These are phyloP conservation scores for Triticum timopheevii DNA, from an alignment of 176 grass and related monocot genomes.

Conservation along the genomic window DNA sequence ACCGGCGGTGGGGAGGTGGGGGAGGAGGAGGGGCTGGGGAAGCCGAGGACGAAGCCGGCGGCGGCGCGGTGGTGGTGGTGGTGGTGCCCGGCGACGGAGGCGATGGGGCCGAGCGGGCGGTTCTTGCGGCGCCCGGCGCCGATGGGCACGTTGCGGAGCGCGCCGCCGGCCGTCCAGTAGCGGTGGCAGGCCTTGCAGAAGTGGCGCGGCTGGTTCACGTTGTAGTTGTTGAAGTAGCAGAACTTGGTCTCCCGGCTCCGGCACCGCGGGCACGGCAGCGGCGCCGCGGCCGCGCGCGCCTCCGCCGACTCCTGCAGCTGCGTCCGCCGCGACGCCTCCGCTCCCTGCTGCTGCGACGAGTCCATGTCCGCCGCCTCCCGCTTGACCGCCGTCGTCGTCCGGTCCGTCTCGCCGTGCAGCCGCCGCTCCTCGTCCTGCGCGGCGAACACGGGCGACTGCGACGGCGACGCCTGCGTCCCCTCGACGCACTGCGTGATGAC, in stretches of 20 bases:
- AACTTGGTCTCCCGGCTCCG: slow-evolving; percentile 71
- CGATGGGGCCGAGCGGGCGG: slow-evolving; percentile 36
- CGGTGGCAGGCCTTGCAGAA: slow-evolving; percentile 92
- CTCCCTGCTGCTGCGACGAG: not conserved
- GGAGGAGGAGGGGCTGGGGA: slow-evolving; percentile 29
- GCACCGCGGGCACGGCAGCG: slow-evolving; percentile 64
- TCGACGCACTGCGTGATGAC: slow-evolving; percentile 52
- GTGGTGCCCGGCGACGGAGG: not conserved
- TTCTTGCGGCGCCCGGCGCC: slow-evolving; percentile 65
- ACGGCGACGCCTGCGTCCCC: not conserved
- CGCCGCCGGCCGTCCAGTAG: slow-evolving; percentile 90
- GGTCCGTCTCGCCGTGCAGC: not conserved
- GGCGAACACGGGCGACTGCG: not conserved
- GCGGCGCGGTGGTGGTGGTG: slow-evolving; percentile 3
- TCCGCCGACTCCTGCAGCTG: slow-evolving; percentile 37
- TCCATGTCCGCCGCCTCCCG: slow-evolving; percentile 26
- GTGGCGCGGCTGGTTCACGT: slow-evolving; percentile 75
- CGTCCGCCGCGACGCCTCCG: not conserved
- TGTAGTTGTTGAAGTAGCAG: slow-evolving; percentile 89
- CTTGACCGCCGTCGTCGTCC: slow-evolving; percentile 24
- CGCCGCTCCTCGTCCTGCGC: not conserved
- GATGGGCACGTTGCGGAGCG: slow-evolving; percentile 82
- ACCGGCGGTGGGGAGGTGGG: slow-evolving; percentile 28
- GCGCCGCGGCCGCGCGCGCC: slow-evolving; percentile 48
- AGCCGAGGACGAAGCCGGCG: slow-evolving; percentile 41